These are phyloP conservation scores for Neurospora discreta DNA, from an alignment of 495 filamentous ascomycete species.

Conservation along the genomic window DNA sequence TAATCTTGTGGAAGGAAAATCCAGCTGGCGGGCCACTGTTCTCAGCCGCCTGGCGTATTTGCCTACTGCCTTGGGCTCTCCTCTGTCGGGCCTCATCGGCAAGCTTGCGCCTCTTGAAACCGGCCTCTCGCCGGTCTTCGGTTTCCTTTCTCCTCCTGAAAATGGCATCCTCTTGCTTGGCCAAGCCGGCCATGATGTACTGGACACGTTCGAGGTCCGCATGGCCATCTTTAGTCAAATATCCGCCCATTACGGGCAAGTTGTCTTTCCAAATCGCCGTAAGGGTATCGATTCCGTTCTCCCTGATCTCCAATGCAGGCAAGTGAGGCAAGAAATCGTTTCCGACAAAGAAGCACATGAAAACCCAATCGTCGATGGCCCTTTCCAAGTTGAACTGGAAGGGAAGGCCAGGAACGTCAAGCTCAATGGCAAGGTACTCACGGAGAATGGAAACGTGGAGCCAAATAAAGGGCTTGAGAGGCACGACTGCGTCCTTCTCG, in stretches of 20 bases:
- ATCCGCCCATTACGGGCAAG: constrained; percentile 82
- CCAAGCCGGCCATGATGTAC: constrained; percentile 76
- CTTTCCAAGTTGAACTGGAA: constrained; percentile 81
- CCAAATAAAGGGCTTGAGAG: constrained; percentile 93
- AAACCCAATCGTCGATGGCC: constrained; percentile 99
- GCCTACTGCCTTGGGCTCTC: constrained; percentile 12
- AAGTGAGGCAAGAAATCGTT: constrained; percentile 98
- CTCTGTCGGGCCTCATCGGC: constrained; percentile 36
- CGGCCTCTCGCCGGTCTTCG: constrained; percentile 71
- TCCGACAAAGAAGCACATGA: constrained; percentile 99
- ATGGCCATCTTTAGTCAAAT: constrained; percentile 87
- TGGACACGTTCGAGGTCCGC: constrained; percentile 83
- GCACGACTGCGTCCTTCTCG: constrained; percentile 60
- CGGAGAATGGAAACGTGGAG: constrained; percentile 84
- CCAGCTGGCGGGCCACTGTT: constrained; percentile 13
- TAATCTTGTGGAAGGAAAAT: constrained; percentile 20
- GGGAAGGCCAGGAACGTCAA: constrained; percentile 66
- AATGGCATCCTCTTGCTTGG: constrained; percentile 91
- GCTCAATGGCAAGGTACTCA: constrained; percentile 87
- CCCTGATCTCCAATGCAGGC: constrained; percentile 90
- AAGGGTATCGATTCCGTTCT: constrained; percentile 92
- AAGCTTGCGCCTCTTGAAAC: constrained; percentile 65
- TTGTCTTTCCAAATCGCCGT: constrained; percentile 95
- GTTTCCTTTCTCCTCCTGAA: constrained; percentile 73
- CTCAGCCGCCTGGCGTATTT: constrained; percentile 8